Percentiles rank a stretch among this genome's conserved stretches.
Conservation (phyloP, 2,329 filamentous ascomycete species). For the Plectosphaerella cucumerina region DNA sequence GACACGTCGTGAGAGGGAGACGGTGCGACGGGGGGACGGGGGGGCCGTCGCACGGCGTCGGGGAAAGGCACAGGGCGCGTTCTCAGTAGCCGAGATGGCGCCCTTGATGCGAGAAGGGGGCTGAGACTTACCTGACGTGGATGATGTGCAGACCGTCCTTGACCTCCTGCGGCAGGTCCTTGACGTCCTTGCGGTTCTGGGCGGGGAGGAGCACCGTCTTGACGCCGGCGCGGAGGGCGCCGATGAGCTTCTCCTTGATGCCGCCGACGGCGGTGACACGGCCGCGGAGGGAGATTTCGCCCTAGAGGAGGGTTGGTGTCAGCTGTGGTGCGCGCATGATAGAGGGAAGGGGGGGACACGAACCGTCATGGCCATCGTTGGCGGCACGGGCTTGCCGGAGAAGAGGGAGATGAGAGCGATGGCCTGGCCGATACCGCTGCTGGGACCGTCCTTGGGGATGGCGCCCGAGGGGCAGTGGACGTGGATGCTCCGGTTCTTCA, state of each 20-base stretch:
- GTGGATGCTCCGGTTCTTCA: constrained; percentile 91
- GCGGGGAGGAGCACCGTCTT: constrained; percentile 88
- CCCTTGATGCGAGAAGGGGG: constrained; percentile 30
- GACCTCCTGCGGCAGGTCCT: constrained; percentile 87
- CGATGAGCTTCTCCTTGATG: constrained; percentile 98
- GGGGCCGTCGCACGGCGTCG: constrained; percentile 7
- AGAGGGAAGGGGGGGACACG: constrained; percentile 19
- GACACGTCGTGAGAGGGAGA: constrained; percentile 9
- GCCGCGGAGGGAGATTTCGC: constrained; percentile 75
- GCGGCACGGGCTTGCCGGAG: constrained; percentile 77
- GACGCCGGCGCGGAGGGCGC: constrained; percentile 85
- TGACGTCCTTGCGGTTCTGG: constrained; percentile 87
- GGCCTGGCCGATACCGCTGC: constrained; percentile 89
- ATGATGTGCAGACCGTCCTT: constrained; percentile 82
- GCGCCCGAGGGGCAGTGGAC: constrained; percentile 94
- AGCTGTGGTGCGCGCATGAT: constrained; percentile 3
- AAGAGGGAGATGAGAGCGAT: constrained; percentile 91
- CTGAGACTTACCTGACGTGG: constrained; percentile 70
- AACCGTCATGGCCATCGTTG: constrained; percentile 92
- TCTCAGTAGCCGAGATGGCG: constrained; percentile 10
- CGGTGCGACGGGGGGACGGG: constrained; percentile 9
- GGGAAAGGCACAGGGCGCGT: constrained; percentile 8
- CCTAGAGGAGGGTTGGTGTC: constrained; percentile 32
- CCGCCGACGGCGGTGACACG: constrained; percentile 92
- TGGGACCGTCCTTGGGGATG: constrained; percentile 87